Percentiles rank a stretch among this genome's conserved stretches.
phyloP scores from a whole-genome alignment of 306 rosid species.

The Neltuma alba region DNA sequence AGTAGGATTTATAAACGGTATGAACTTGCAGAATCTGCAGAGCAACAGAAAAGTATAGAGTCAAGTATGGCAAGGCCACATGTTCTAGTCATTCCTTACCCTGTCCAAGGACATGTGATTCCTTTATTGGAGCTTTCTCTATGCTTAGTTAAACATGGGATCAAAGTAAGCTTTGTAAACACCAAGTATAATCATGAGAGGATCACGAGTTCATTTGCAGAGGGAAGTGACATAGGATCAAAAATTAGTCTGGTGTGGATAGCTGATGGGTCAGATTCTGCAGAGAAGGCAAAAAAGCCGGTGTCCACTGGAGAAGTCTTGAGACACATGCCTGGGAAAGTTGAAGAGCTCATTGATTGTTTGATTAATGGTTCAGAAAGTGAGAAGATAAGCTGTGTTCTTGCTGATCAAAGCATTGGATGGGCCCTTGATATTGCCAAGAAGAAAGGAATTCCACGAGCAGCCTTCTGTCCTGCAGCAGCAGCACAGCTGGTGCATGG shows the following conservation, averaged over 20 bases:
- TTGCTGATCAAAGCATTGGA: conserved; percentile 68
- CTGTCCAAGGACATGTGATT: conserved; percentile 82
- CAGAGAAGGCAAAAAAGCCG: conserved; percentile 49
- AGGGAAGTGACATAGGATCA: conserved; percentile 18
- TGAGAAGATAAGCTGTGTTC: conserved; percentile 50
- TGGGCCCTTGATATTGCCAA: conserved; percentile 63
- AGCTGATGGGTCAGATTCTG: conserved; percentile 51
- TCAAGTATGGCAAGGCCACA: conserved; percentile 46
- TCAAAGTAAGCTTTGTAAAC: conserved; percentile 62
- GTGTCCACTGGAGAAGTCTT: conserved; percentile 48
- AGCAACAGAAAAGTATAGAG: not conserved
- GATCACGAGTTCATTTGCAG: conserved; percentile 40
- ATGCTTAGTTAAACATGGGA: conserved; percentile 52
- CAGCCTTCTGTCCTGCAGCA: conserved; percentile 58
- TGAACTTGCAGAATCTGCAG: conserved; percentile 9
- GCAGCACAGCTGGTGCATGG: conserved; percentile 54
- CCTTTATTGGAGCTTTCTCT: conserved; percentile 62
- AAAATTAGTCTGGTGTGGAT: conserved; percentile 41
- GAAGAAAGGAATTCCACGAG: conserved; percentile 49
- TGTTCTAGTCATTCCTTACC: conserved; percentile 59
- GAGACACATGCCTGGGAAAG: conserved; percentile 51
- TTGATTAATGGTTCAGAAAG: conserved; percentile 37
- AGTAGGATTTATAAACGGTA: conserved; percentile 9
- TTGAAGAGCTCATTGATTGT: conserved; percentile 53
- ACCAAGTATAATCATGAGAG: conserved; percentile 48